Evolutionary conservation across 495 filamentous ascomycete genomes (phyloP), one percentile per base, ranked within the genome.

Genomic region (Neurospora terricola): DNA sequence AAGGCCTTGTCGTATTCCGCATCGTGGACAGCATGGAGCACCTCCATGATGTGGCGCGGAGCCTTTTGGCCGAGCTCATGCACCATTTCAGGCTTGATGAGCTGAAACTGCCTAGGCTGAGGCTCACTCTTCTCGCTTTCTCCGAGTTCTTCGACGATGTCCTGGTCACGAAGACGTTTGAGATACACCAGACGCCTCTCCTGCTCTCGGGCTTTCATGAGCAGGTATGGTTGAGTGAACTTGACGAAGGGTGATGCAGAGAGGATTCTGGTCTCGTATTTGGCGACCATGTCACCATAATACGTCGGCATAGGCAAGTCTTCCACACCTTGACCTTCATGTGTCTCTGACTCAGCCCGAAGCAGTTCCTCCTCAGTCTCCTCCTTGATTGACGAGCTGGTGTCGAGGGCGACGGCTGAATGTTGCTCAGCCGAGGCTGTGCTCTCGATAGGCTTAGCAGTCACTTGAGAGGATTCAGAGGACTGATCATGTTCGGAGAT

Each of bases 221-320:
- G 86, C 14, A 98, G 87, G 82, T 98, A 97, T 2, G 96, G 96
- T 77, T 94, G 92, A 78, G 91, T 91, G 77, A 98, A 98, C 80
- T 92, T 94, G 59, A 98, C 96, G 76, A 97, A 98, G 5, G 96
- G 96, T 1, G 96, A 98, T 1, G 94, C 92, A 9, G 96, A 98
- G n/a, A 99, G 83, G 69, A 99, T 90, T 76, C 92, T 95, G 3
- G 94, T 97, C 75, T 94, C 85, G 78, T 96, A 92, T 77, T 96
- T 94, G 59, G 93, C 90, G 42, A 98, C 93, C 88, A 98, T 93
- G 78, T 98, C 92, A 76, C 93, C 91, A 80, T 98, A 98, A 75
- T 93, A 97, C 2, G 92, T 94, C 34, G 96, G 93, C 87, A 94
- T 92, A 1, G 94, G 94, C 45, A 95, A 85, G 80, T 95, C 92